These are phyloP conservation scores for Stemphylium vesicarium DNA, from an alignment of 2,329 filamentous ascomycete species.

Conservation along the genomic window DNA sequence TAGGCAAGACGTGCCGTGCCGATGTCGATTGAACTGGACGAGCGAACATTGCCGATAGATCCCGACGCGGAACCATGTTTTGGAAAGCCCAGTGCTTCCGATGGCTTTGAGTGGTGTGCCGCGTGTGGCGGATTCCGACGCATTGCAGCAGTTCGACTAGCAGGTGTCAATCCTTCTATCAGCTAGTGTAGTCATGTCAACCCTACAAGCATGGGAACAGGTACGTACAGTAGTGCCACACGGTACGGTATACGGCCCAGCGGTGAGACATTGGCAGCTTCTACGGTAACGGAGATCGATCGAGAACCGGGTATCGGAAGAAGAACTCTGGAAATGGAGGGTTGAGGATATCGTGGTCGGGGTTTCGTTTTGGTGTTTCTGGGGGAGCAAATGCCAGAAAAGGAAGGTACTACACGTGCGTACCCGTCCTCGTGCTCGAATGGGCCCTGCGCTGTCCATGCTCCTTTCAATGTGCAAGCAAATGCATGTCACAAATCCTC, in stretches of 20 bases:
- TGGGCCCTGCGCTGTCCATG: conserved; percentile 5
- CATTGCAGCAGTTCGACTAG: neutral
- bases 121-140: neutral
- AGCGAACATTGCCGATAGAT: neutral
- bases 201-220: too few relatives aligned
- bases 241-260: too few relatives aligned
- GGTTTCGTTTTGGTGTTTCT: conserved; percentile 1
- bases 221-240: too few relatives aligned
- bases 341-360: neutral
- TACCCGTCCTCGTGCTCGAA: conserved; percentile 7
- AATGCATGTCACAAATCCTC: neutral
- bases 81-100: neutral
- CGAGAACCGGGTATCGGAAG: neutral
- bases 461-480: neutral
- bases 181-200: neutral
- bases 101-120: neutral
- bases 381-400: neutral
- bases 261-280: neutral
- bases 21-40: neutral
- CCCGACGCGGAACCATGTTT: neutral
- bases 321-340: neutral
- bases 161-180: neutral
- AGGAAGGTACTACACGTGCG: conserved; percentile 11
- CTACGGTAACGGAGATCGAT: neutral
- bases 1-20: neutral